Evolutionary conservation across 1,284 basidiomycete genomes (phyloP).

Genomic region (Polyporus tsugae): DNA sequence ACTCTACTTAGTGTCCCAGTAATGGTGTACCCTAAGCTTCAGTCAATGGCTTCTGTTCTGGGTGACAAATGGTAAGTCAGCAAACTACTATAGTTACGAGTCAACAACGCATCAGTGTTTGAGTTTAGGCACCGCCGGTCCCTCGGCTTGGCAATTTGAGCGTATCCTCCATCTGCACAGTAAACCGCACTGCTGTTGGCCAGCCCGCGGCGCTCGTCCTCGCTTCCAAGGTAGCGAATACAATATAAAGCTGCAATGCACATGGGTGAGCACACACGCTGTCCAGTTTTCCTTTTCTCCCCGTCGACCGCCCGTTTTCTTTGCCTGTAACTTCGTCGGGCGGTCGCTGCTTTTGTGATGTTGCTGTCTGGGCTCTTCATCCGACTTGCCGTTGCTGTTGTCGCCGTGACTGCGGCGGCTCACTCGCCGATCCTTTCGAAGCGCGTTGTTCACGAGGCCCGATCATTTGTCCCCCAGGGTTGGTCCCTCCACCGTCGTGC

Average conservation of each 20-base stretch:
- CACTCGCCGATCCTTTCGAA: slow-evolving; percentile 8
- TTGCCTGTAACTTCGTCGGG: neutral
- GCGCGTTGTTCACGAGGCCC: slow-evolving; percentile 49
- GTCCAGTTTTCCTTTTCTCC: neutral
- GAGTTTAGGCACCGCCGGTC: neutral
- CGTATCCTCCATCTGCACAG: slow-evolving; percentile 1
- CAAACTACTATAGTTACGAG: neutral
- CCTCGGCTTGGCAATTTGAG: neutral
- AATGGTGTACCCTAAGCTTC: neutral
- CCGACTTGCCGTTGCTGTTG: slow-evolving; percentile 14
- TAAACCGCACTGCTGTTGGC: neutral
- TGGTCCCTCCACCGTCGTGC: slow-evolving; percentile 47
- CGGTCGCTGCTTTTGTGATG: slow-evolving; percentile 12
- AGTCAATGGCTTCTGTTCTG: neutral
- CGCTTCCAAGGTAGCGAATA: neutral
- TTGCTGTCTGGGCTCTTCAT: slow-evolving; percentile 18
- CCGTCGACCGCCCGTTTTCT: neutral
- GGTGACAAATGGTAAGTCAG: neutral
- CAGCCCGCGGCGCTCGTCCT: neutral
- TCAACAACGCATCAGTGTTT: neutral
- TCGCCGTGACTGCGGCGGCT: slow-evolving; percentile 14
- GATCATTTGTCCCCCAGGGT: slow-evolving; percentile 43
- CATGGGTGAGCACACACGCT: neutral
- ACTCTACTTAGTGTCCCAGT: neutral
- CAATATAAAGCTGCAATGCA: neutral